A percentile compares a stretch with the other conserved stretches of the same genome.
Conservation (phyloP, 441 rosid genomes). For the Pelargonium exstipulatum region DNA sequence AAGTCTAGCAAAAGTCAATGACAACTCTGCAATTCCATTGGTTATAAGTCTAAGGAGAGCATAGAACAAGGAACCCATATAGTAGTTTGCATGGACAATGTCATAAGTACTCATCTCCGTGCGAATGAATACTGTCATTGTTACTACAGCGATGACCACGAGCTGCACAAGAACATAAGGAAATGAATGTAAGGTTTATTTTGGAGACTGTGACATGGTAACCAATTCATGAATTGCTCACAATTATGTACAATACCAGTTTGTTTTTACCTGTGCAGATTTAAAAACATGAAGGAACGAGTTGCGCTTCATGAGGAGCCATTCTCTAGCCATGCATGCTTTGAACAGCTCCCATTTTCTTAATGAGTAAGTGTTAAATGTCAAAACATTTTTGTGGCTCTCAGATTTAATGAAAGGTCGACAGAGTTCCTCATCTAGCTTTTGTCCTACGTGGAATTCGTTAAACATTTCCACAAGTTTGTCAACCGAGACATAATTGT, state of each 20-base stretch:
- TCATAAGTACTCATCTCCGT: conserved; percentile 48
- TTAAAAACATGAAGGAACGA: conserved; percentile 78
- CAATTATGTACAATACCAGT: no score
- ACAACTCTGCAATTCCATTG: conserved; percentile 61
- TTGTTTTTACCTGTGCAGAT: conserved; percentile 45
- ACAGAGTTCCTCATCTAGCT: conserved; percentile 16
- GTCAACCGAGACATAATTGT: conserved; percentile 22
- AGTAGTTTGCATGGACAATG: conserved; percentile 46
- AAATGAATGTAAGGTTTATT: conserved; percentile 9
- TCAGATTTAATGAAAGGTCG: conserved; percentile 18
- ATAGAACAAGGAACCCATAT: conserved; percentile 57
- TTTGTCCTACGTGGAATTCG: conserved; percentile 21
- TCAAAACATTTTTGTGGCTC: conserved; percentile 17
- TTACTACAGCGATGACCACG: conserved; percentile 31
- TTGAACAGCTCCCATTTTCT: conserved; percentile 42
- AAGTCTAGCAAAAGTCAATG: conserved; percentile 65
- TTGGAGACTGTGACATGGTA: not conserved
- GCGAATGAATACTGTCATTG: conserved; percentile 58
- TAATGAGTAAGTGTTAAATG: conserved; percentile 21
- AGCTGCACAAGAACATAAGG: conserved; percentile 21
- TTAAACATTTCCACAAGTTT: conserved; percentile 17
- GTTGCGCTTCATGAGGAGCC: conserved; percentile 77
- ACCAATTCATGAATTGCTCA: conserved; percentile 10
- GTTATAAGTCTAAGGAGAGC: conserved; percentile 44
- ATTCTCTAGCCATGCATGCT: conserved; percentile 64